Evolutionary conservation across 495 filamentous ascomycete genomes (phyloP).

Genomic region (Gamarada debralockiae): DNA sequence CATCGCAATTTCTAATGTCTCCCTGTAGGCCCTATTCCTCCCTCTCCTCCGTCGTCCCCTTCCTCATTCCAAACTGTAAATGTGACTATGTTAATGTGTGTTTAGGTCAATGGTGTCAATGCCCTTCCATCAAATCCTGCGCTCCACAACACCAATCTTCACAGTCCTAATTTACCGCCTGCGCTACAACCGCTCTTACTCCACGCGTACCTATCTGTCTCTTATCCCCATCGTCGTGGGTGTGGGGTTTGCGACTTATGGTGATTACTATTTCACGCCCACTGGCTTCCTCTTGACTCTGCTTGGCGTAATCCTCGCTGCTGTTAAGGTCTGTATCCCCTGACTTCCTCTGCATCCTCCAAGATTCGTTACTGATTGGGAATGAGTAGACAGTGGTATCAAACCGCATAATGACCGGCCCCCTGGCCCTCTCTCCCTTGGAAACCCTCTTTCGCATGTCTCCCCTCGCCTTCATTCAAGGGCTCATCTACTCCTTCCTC

Average conservation of each 20-base stretch:
- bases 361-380: too few relatives aligned
- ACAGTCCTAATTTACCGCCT: constrained; percentile 52
- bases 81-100: not conserved
- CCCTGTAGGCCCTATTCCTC: constrained; percentile 37
- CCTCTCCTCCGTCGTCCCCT: too few relatives aligned
- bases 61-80: not conserved
- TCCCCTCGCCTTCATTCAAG: constrained; percentile 48
- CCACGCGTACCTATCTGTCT: constrained; percentile 46
- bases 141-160: constrained; percentile 50
- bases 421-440: constrained; percentile 44
- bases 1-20: constrained; percentile 55
- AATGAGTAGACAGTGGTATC: constrained; percentile 50
- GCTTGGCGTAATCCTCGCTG: constrained; percentile 48
- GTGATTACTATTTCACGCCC: constrained; percentile 54
- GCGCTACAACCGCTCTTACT: constrained; percentile 43
- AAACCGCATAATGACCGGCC: constrained; percentile 52
- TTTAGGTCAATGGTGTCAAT: constrained; percentile 44
- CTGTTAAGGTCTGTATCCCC: constrained; percentile 32
- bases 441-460: constrained; percentile 54
- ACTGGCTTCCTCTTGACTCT: constrained; percentile 49
- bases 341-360: too few relatives aligned
- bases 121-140: constrained; percentile 57
- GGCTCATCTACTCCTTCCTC: constrained; percentile 41
- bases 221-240: constrained; percentile 55
- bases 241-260: constrained; percentile 49